These are phyloP conservation scores for Colletotrichum sp. DNA, from an alignment of 2,329 filamentous ascomycete genomes.

Conservation along the genomic window DNA sequence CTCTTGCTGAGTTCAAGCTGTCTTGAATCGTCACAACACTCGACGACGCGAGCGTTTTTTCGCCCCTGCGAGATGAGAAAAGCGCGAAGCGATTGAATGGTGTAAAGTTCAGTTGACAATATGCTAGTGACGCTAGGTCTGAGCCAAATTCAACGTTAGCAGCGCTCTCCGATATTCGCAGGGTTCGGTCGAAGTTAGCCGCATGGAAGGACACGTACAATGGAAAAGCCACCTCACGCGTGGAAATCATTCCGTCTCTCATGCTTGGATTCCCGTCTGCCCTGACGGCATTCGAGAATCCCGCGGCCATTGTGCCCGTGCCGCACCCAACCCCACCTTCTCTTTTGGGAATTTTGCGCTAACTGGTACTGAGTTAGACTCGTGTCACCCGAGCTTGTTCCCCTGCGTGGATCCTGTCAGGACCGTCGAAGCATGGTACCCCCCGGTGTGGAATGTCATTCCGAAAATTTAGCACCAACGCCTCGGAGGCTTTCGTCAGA, in stretches of 20 bases:
- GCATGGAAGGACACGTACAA: not conserved
- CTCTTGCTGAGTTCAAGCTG: not conserved
- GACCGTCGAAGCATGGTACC: too few relatives aligned
- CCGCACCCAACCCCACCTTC: too few relatives aligned
- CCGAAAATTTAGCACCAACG: too few relatives aligned
- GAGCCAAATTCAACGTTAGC: not conserved
- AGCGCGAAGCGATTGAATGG: accelerated
- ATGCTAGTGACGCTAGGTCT: not conserved
- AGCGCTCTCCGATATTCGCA: not conserved
- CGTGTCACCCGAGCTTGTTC: too few relatives aligned
- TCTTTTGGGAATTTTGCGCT: too few relatives aligned
- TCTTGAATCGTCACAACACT: not conserved
- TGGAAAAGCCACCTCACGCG: too few relatives aligned
- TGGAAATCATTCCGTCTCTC: not conserved
- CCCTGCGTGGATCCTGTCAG: too few relatives aligned
- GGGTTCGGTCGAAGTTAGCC: not conserved
- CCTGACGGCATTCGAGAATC: too few relatives aligned
- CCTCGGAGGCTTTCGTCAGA: too few relatives aligned
- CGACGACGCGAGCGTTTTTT: not conserved
- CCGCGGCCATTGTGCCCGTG: too few relatives aligned
- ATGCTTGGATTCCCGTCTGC: not conserved
- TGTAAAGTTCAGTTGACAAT: not conserved
- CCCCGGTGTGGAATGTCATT: too few relatives aligned
- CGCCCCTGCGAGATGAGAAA: not conserved
- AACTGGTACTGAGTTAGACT: too few relatives aligned